Conservation (phyloP, 2,329 filamentous ascomycete genomes). For the Pseudogymnoascus sp. region DNA sequence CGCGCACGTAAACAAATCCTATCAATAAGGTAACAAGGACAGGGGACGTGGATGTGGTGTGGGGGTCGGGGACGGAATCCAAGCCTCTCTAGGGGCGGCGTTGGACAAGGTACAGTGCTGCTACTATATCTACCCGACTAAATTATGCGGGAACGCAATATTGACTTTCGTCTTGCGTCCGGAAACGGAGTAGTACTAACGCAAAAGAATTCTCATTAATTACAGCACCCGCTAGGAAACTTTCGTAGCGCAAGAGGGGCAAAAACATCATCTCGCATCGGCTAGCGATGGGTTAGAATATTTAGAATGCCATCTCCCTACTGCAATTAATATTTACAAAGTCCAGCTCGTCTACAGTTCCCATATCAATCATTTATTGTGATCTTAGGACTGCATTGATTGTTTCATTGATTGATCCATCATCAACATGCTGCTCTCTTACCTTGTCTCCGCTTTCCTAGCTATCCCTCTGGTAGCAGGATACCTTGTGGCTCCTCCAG, state of each 20-base stretch:
- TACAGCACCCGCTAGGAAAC: neutral
- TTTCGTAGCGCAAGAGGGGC: no score
- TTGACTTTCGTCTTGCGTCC: neutral
- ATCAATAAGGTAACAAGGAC: neutral
- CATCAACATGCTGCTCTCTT: neutral
- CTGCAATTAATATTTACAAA: neutral
- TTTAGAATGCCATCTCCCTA: neutral
- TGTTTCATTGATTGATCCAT: no score
- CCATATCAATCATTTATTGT: neutral
- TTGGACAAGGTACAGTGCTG: neutral
- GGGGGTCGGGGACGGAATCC: neutral
- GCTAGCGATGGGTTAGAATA: neutral
- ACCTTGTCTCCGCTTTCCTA: neutral
- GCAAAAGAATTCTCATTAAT: neutral
- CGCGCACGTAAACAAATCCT: no score
- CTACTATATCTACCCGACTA: neutral
- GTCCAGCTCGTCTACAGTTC: neutral
- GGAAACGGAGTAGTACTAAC: neutral
- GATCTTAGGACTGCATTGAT: no score
- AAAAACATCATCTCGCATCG: no score
- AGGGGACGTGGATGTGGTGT: neutral
- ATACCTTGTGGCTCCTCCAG: neutral
- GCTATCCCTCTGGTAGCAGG: neutral
- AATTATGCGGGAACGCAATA: neutral
- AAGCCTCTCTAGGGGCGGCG: neutral